A percentile compares a stretch with the other conserved stretches of the same genome.
Evolutionary conservation across 306 rosid genomes (phyloP).

Genomic region (Rosa chinensis): DNA sequence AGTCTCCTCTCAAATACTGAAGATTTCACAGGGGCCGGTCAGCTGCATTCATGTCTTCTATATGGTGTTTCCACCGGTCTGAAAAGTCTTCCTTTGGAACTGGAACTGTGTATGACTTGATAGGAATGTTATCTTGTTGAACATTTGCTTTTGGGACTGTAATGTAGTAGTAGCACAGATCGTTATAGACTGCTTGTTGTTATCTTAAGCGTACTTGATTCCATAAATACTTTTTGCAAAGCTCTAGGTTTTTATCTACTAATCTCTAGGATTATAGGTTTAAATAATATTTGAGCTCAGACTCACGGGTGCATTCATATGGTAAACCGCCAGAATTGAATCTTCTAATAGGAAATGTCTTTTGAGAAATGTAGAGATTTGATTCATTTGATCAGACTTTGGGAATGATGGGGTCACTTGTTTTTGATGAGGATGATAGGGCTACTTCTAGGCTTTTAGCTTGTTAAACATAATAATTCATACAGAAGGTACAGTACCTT

Average conservation of each 20-base stretch:
- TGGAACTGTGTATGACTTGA: neutral
- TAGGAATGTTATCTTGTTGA: neutral
- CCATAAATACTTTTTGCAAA: neutral
- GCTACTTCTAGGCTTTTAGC: too few species aligned
- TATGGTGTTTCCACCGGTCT: neutral
- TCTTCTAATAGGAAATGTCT: neutral
- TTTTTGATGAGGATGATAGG: too few species aligned
- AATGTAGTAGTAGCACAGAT: neutral
- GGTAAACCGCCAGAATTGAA: neutral
- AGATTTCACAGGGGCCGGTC: neutral
- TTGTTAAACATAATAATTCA: too few species aligned
- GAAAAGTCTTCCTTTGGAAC: neutral
- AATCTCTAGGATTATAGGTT: neutral
- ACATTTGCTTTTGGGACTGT: neutral
- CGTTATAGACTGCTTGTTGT: neutral
- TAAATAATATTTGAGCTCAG: neutral
- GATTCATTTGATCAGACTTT: neutral
- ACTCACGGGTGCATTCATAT: neutral
- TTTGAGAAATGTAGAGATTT: too few species aligned
- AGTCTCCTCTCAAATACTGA: conserved; percentile 72
- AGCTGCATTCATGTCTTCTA: neutral
- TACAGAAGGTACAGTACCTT: too few species aligned
- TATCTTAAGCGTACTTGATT: neutral
- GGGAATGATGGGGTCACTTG: neutral
- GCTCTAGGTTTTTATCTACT: neutral